phyloP scores from a whole-genome alignment of 805 yeast species.

The Candida chauliodis region DNA sequence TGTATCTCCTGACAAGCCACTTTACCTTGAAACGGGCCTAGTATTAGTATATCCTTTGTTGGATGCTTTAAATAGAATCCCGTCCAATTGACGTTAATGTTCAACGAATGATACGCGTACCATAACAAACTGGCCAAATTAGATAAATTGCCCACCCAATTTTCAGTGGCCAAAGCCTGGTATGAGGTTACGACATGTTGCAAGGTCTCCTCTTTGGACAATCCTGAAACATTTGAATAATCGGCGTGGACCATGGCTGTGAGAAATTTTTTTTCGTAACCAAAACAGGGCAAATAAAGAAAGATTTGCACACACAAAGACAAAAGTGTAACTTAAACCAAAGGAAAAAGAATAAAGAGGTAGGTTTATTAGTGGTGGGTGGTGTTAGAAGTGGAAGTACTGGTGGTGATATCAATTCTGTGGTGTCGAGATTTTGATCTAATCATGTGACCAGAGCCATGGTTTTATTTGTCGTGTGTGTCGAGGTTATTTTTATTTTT shows the following conservation, averaged over 20 bases:
- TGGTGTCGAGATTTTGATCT: no score
- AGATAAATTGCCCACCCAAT: conserved; percentile 89
- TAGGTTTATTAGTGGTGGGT: no score
- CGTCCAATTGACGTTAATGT: conserved; percentile 76
- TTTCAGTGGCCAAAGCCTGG: conserved; percentile 62
- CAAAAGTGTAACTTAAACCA: no score
- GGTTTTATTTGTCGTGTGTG: no score
- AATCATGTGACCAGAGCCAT: no score
- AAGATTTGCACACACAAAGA: no score
- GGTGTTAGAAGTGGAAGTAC: no score
- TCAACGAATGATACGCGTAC: conserved; percentile 74
- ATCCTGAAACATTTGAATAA: conserved; percentile 48
- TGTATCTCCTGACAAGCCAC: conserved; percentile 88
- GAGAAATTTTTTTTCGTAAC: neutral
- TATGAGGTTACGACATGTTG: conserved; percentile 58
- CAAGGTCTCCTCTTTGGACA: conserved; percentile 51
- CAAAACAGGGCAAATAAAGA: no score
- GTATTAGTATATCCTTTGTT: conserved; percentile 45
- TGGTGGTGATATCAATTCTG: no score
- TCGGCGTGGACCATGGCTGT: conserved; percentile 71
- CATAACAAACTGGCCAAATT: conserved; percentile 84
- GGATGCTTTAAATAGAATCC: conserved; percentile 68
- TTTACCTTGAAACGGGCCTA: conserved; percentile 96
- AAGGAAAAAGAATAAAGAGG: no score
- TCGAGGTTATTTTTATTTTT: no score